phyloP scores from a whole-genome alignment of 2,329 filamentous ascomycete species.

The Aulographum hederae region DNA sequence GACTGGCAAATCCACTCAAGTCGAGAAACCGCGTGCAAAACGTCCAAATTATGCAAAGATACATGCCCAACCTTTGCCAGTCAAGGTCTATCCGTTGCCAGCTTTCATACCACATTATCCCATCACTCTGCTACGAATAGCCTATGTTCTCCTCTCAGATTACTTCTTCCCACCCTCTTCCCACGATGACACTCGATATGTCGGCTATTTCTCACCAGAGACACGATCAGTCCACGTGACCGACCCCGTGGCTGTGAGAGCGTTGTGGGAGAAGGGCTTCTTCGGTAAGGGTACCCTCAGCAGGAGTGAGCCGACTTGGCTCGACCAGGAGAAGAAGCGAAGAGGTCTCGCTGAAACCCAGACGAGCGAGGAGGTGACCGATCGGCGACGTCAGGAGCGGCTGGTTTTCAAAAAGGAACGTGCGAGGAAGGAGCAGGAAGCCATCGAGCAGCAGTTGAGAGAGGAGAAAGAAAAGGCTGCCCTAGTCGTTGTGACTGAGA shows the following conservation, averaged over 20 bases:
- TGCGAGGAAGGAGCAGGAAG: conserved; percentile 72
- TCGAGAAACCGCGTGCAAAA: too few species aligned
- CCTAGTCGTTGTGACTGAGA: conserved; percentile 14
- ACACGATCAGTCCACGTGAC: conserved; percentile 74
- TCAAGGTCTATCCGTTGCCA: conserved; percentile 70
- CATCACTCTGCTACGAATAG: conserved; percentile 65
- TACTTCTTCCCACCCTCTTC: conserved; percentile 44
- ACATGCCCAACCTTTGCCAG: conserved; percentile 63
- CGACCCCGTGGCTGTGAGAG: conserved; percentile 55
- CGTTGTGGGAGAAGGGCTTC: conserved; percentile 91
- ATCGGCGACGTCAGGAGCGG: conserved; percentile 59
- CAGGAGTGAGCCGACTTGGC: conserved; percentile 87
- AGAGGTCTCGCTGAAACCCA: conserved; percentile 42
- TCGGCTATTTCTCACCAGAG: conserved; percentile 62
- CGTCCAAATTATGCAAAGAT: conserved; percentile 54
- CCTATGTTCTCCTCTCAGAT: conserved; percentile 60
- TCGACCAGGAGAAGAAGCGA: conserved; percentile 62
- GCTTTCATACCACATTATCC: conserved; percentile 85
- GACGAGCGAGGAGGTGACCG: conserved; percentile 71
- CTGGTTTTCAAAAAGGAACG: conserved; percentile 77
- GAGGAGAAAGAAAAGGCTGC: conserved; percentile 33
- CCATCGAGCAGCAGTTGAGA: conserved; percentile 52
- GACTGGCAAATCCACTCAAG: too few species aligned
- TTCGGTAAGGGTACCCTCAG: conserved; percentile 89
- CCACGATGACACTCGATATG: conserved; percentile 46